phyloP scores from a whole-genome alignment of 192 early-diverging fungal species.

The Geranomyces variabilis region DNA sequence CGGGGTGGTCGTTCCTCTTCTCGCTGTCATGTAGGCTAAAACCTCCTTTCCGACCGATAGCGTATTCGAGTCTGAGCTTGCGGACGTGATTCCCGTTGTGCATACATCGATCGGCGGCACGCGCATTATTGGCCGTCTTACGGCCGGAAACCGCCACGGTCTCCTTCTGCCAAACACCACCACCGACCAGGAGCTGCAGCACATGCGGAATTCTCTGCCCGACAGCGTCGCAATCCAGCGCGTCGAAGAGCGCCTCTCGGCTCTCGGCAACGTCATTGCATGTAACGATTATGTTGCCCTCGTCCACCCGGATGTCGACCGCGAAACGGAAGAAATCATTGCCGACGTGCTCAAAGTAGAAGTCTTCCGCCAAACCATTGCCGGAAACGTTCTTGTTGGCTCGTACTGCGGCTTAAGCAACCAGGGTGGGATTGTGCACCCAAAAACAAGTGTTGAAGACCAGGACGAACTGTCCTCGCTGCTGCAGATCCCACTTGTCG shows the following conservation, averaged over 20 bases:
- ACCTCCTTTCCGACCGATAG: constrained; percentile 38
- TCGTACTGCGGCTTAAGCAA: constrained; percentile 95
- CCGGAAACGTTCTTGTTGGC: constrained; percentile 96
- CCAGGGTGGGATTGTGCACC: constrained; percentile 96
- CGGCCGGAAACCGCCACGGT: constrained; percentile 92
- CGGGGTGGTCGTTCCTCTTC: not conserved
- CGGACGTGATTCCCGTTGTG: constrained; percentile 93
- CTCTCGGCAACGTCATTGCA: constrained; percentile 97
- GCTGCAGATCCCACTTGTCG: constrained; percentile 94
- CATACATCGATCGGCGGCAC: constrained; percentile 97
- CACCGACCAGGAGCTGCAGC: constrained; percentile 95
- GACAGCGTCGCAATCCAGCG: constrained; percentile 92
- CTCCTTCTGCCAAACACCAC: constrained; percentile 93
- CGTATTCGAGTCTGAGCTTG: constrained; percentile 93
- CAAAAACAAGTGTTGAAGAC: constrained; percentile 92
- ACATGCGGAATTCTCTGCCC: constrained; percentile 93
- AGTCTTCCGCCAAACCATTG: constrained; percentile 97
- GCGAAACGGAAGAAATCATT: constrained; percentile 99
- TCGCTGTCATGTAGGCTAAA: not conserved
- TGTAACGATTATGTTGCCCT: constrained; percentile 99
- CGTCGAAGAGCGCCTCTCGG: constrained; percentile 96
- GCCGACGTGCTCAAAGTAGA: constrained; percentile 97
- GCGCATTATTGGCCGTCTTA: constrained; percentile 93
- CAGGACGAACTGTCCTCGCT: constrained; percentile 97
- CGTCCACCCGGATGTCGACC: constrained; percentile 97